phyloP scores from a whole-genome alignment of 1,284 basidiomycete genomes.

The Ganoderma sp. region DNA sequence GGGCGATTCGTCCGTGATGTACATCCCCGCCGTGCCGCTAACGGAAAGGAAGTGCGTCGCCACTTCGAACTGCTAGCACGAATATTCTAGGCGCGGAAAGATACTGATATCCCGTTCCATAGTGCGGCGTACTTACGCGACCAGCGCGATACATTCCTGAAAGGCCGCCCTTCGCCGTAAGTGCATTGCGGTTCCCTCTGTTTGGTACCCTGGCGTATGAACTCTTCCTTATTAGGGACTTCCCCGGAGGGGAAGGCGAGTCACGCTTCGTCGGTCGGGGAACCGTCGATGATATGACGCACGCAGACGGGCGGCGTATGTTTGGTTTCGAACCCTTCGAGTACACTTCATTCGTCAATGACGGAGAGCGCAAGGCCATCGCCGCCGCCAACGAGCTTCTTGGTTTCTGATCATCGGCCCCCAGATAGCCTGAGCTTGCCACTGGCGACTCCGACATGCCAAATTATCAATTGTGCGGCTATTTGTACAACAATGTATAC shows the following conservation, averaged over 20 bases:
- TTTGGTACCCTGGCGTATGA: background rate
- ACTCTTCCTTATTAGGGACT: constrained; percentile 54
- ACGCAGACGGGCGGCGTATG: constrained; percentile 41
- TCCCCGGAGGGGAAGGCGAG: constrained; percentile 79
- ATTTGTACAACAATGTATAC: constrained; percentile 21
- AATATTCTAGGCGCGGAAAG: background rate
- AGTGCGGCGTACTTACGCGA: constrained; percentile 67
- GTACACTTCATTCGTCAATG: constrained; percentile 25
- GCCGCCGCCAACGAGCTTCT: constrained; percentile 36
- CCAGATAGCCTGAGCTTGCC: background rate
- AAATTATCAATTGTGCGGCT: background rate
- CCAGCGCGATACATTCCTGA: constrained; percentile 61
- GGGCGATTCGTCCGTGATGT: constrained; percentile 76
- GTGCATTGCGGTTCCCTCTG: constrained; percentile 34
- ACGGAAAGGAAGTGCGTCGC: constrained; percentile 62
- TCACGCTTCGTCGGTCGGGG: constrained; percentile 58
- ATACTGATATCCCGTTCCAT: constrained; percentile 3
- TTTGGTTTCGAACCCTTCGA: constrained; percentile 46
- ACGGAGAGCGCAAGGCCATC: constrained; percentile 33
- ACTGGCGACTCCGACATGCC: background rate
- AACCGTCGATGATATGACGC: constrained; percentile 49
- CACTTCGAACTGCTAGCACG: background rate
- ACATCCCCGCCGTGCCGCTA: constrained; percentile 80
- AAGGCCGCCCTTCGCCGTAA: constrained; percentile 64
- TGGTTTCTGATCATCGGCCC: constrained; percentile 17